A percentile compares a stretch with the other conserved stretches of the same genome.
Conservation (phyloP, 768 basidiomycete species). For the Collybia sp. region DNA sequence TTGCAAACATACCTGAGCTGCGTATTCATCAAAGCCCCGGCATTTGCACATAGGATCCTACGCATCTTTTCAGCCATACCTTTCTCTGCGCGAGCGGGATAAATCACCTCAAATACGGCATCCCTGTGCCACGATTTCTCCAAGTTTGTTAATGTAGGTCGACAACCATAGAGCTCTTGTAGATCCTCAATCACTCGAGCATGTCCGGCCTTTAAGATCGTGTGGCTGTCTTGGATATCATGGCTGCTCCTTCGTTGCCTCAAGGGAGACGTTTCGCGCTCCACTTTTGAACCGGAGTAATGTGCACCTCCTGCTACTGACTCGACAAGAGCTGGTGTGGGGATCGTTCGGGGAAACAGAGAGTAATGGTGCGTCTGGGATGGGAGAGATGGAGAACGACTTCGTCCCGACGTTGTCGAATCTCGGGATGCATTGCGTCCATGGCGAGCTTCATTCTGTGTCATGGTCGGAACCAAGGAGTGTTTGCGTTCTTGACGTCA, state of each 20-base stretch:
- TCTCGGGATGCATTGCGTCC: constrained; percentile 14
- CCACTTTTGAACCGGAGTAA: constrained; percentile 49
- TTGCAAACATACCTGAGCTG: constrained; percentile 42
- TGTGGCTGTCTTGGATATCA: constrained; percentile 26
- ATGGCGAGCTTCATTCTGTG: constrained; percentile 3
- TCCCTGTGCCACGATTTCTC: constrained; percentile 48
- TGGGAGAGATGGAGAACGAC: constrained; percentile 33
- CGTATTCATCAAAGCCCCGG: constrained; percentile 45
- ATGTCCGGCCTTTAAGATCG: constrained; percentile 36
- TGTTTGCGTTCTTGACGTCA: too few relatives aligned
- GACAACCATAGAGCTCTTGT: constrained; percentile 50
- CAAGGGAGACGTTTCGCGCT: constrained; percentile 21
- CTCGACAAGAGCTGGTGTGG: constrained; percentile 46
- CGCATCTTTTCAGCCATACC: background rate
- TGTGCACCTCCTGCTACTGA: constrained; percentile 61
- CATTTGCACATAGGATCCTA: constrained; percentile 49
- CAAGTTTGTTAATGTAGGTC: constrained; percentile 50
- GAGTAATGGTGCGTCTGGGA: constrained; percentile 42
- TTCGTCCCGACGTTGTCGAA: constrained; percentile 9
- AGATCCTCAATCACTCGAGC: constrained; percentile 51
- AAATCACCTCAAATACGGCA: constrained; percentile 48
- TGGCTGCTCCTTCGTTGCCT: constrained; percentile 34
- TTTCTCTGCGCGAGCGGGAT: background rate
- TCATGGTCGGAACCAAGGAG: too few relatives aligned
- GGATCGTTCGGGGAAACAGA: constrained; percentile 35